Conservation (phyloP, 2,329 filamentous ascomycete genomes). For the Parafenestella ontariensis region DNA sequence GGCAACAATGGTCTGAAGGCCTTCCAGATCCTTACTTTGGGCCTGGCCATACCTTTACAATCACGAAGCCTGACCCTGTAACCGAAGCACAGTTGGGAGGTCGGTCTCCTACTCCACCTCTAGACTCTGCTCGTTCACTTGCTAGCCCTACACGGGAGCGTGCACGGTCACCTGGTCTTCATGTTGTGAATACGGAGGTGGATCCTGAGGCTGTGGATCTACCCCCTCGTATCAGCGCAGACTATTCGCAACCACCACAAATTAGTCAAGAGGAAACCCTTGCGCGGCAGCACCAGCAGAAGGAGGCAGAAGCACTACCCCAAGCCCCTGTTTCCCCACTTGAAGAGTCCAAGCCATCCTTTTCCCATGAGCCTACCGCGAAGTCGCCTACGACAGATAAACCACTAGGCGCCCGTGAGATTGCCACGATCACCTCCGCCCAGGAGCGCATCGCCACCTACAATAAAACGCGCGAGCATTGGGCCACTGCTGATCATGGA, state of each 20-base stretch:
- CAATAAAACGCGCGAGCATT: conserved; percentile 73
- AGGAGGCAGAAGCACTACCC: conserved; percentile 1
- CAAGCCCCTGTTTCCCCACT: conserved; percentile 6
- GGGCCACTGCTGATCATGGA: conserved; percentile 76
- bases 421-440: conserved; percentile 71
- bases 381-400: conserved; percentile 39
- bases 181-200: conserved; percentile 53
- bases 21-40: conserved; percentile 37
- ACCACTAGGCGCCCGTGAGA: conserved; percentile 73
- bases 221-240: conserved; percentile 42
- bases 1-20: conserved; percentile 22
- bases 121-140: conserved; percentile 19
- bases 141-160: conserved; percentile 28
- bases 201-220: conserved; percentile 48
- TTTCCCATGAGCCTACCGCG: conserved; percentile 20
- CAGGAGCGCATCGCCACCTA: conserved; percentile 76
- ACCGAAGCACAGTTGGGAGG: conserved; percentile 21
- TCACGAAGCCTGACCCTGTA: conserved; percentile 30
- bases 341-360: conserved; percentile 18
- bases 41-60: conserved; percentile 32
- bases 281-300: conserved; percentile 9
- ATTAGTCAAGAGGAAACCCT: conserved; percentile 16
- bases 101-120: conserved; percentile 22
- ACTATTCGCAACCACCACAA: conserved; percentile 18
- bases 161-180: conserved; percentile 44